These are phyloP conservation scores for Quercus tomentella DNA, from an alignment of 331 rosid genomes.

Conservation along the genomic window DNA sequence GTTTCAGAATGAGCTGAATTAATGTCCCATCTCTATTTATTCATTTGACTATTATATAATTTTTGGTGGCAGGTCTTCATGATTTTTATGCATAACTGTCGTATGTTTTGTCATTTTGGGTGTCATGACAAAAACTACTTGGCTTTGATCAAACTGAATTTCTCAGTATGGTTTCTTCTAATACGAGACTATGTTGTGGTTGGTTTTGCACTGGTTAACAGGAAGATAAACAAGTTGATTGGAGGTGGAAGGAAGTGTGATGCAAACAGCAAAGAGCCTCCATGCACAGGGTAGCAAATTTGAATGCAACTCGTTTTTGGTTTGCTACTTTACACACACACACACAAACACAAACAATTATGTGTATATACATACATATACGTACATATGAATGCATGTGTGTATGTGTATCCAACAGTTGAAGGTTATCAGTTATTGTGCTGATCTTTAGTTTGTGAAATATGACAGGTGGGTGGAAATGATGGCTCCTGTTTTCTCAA, in stretches of 20 bases:
- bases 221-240: slow-evolving; percentile 29
- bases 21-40: neutral
- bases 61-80: neutral
- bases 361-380: too few species aligned
- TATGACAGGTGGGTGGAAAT: slow-evolving; percentile 44
- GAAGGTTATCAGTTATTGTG: neutral
- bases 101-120: neutral
- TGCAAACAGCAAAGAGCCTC: slow-evolving; percentile 35
- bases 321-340: neutral
- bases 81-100: too few species aligned
- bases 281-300: slow-evolving; percentile 42
- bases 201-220: slow-evolving; percentile 10
- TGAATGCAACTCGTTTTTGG: neutral
- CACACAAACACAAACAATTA: neutral
- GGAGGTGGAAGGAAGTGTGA: slow-evolving; percentile 29
- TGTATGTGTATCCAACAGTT: neutral
- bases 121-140: neutral
- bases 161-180: neutral
- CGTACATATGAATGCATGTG: neutral
- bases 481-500: slow-evolving; percentile 56
- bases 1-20: neutral
- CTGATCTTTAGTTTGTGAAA: neutral
- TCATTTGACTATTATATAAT: neutral
- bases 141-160: neutral
- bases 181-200: neutral